Conservation (phyloP, 805 yeast species). For the Candida rishiriensis region DNA sequence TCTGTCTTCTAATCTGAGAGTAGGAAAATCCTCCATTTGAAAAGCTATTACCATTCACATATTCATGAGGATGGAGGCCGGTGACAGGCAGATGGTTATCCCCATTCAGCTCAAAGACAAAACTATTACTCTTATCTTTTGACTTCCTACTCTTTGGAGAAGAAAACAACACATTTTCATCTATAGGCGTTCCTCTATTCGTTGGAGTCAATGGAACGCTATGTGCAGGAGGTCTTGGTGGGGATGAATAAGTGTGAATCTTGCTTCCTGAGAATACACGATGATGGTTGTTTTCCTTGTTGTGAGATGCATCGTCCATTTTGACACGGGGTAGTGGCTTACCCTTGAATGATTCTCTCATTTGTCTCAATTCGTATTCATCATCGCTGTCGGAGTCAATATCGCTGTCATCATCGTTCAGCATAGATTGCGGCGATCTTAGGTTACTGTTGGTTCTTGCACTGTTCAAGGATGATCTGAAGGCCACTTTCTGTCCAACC, state of each 20-base stretch:
- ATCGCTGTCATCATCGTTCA: constrained; percentile 1
- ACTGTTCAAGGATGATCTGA: constrained; percentile 14
- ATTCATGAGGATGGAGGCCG: constrained; percentile 1
- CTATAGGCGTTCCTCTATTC: constrained; percentile 3
- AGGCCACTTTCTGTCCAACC: constrained; percentile 23
- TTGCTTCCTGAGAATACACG: constrained; percentile 1
- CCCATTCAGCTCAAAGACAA: not conserved
- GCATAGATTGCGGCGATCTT: constrained; percentile 3
- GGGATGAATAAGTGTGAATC: constrained; percentile 4
- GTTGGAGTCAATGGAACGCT: constrained; percentile 17
- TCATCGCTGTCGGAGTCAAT: constrained; percentile 6
- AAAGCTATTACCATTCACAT: not conserved
- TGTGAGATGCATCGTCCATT: not conserved
- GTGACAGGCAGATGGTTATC: constrained; percentile 1
- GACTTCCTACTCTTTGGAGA: not conserved
- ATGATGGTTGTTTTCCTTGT: not conserved
- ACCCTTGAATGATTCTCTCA: constrained; percentile 13
- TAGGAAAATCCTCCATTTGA: constrained; percentile 6
- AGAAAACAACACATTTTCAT: not conserved
- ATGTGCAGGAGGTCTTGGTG: constrained; percentile 28
- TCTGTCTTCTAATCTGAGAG: constrained; percentile 20
- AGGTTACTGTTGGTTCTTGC: no score
- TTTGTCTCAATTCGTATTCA: constrained; percentile 6
- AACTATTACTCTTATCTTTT: not conserved
- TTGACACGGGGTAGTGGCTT: constrained; percentile 17